Percentiles rank a stretch among this genome's conserved stretches.
These are phyloP conservation scores for Pythium angustatum DNA, from an alignment of 352 stramenopile species.

Conservation along the genomic window DNA sequence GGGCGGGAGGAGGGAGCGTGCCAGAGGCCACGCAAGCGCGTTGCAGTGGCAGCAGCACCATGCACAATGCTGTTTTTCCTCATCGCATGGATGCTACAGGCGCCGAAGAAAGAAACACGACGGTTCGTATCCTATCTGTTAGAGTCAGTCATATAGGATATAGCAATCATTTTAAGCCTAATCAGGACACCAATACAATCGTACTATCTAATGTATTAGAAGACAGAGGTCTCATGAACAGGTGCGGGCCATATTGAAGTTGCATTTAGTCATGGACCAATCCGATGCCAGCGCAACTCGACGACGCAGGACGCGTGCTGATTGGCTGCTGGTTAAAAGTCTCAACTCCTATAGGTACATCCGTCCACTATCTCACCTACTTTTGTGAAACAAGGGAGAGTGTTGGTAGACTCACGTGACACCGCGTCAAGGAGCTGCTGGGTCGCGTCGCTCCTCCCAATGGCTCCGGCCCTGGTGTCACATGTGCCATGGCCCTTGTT, in stretches of 20 bases:
- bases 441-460: not conserved
- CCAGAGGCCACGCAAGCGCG: too few relatives aligned
- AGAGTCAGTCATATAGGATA: not conserved
- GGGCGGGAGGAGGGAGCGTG: not conserved
- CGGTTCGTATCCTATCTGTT: slow-evolving; percentile 10
- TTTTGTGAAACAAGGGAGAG: slow-evolving; percentile 23
- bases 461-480: not conserved
- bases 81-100: slow-evolving; percentile 14
- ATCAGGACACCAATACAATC: too few relatives aligned
- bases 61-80: not conserved
- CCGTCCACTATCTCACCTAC: slow-evolving; percentile 1
- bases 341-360: not conserved
- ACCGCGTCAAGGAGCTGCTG: slow-evolving; percentile 8
- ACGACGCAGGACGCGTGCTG: not conserved
- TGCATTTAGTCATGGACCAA: slow-evolving; percentile 13
- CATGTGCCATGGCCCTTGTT: not conserved
- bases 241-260: slow-evolving; percentile 10
- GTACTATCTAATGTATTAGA: not conserved
- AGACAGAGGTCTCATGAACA: not conserved
- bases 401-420: slow-evolving; percentile 35
- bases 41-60: too few relatives aligned
- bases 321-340: slow-evolving; percentile 40
- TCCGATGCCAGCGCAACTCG: not conserved
- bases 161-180: not conserved
- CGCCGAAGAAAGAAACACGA: slow-evolving; percentile 18